Evolutionary conservation across 257 asterid genomes (phyloP).

Genomic region (Buddleja alternifolia): DNA sequence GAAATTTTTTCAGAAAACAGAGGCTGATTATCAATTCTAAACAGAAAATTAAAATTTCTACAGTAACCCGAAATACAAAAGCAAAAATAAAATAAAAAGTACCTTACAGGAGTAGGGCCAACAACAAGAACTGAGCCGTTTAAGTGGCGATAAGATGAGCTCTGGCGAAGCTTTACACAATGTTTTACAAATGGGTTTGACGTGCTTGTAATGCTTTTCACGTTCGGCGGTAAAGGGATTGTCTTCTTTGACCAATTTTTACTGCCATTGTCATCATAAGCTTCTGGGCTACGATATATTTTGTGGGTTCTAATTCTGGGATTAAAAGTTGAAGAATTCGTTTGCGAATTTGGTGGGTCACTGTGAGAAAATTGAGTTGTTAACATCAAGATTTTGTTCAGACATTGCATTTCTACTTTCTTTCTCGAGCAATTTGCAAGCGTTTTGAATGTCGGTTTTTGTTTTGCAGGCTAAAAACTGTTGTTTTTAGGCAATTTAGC

Average conservation of each 20-base stretch:
- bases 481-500: too few species aligned
- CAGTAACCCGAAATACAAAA: slow-evolving; percentile 1
- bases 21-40: neutral
- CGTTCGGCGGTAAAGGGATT: slow-evolving; percentile 51
- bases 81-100: slow-evolving; percentile 1
- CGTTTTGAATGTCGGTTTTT: too few species aligned
- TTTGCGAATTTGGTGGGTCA: slow-evolving; percentile 27
- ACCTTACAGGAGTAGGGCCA: slow-evolving; percentile 87
- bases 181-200: slow-evolving; percentile 91
- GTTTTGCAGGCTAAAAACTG: too few species aligned
- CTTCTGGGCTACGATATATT: slow-evolving; percentile 22
- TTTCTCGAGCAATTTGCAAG: too few species aligned
- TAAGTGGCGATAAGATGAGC: slow-evolving; percentile 78
- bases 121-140: slow-evolving; percentile 81
- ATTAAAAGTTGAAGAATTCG: slow-evolving; percentile 30
- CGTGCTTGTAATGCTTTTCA: slow-evolving; percentile 72
- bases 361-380: slow-evolving; percentile 18
- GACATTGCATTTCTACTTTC: slow-evolving; percentile 57
- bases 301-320: slow-evolving; percentile 30
- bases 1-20: too few species aligned
- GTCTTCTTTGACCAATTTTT: slow-evolving; percentile 39
- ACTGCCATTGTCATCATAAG: slow-evolving; percentile 27
- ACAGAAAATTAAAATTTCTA: neutral
- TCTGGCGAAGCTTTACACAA: slow-evolving; percentile 85
- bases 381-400: slow-evolving; percentile 36